Evolutionary conservation across 495 filamentous ascomycete species (phyloP).

Genomic region (Filosporella fistucella): DNA sequence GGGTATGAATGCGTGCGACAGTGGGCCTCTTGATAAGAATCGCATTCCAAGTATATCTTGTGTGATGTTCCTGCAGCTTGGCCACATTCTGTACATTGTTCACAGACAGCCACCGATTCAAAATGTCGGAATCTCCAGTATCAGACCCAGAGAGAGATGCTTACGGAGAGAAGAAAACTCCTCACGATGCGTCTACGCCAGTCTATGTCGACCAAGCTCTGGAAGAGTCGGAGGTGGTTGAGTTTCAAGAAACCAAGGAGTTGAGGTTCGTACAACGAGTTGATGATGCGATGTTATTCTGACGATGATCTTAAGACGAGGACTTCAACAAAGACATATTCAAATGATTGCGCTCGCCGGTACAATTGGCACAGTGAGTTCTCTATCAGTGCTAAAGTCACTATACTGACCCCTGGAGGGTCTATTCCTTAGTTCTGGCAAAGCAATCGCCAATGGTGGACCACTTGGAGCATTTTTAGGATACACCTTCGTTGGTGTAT

Average conservation of each 20-base stretch:
- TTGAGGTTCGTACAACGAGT: conserved; percentile 4
- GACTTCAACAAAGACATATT: conserved; percentile 61
- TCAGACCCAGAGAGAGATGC: conserved; percentile 10
- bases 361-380: conserved; percentile 23
- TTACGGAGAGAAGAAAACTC: conserved; percentile 2
- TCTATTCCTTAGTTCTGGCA: conserved; percentile 22
- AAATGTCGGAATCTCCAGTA: conserved; percentile 7
- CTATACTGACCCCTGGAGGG: conserved; percentile 12
- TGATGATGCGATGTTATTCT: background rate
- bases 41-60: conserved; percentile 1
- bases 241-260: conserved; percentile 17
- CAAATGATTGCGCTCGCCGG: conserved; percentile 85
- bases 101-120: background rate
- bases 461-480: conserved; percentile 22
- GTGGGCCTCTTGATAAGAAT: conserved; percentile 4
- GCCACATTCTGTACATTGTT: background rate
- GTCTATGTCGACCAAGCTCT: conserved; percentile 1
- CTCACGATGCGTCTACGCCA: background rate
- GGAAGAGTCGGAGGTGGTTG: conserved; percentile 11
- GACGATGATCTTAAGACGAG: conserved; percentile 29
- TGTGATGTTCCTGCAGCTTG: background rate
- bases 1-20: background rate
- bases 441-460: conserved; percentile 18
- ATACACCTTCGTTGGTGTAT: conserved; percentile 18
- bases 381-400: background rate